Conservation (phyloP, 129 eudicot genomes). For the Helianthus tuberosus region DNA sequence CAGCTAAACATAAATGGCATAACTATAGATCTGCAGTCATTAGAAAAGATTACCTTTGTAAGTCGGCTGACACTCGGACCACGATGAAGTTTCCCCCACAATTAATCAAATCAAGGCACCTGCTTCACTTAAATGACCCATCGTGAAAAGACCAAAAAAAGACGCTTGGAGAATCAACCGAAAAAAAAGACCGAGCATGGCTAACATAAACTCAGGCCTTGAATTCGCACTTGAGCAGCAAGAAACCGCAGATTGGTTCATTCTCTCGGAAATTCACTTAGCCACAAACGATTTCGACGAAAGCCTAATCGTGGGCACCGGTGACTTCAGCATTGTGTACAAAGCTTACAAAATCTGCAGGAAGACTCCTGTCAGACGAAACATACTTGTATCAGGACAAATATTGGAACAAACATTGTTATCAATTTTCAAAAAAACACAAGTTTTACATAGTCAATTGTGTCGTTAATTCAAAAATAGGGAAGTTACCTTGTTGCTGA, state of each 20-base stretch:
- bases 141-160: too few species aligned
- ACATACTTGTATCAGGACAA: slow-evolving; percentile 25
- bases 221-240: slow-evolving; percentile 47
- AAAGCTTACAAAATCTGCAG: slow-evolving; percentile 78
- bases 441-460: background rate
- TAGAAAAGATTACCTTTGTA: too few species aligned
- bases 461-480: background rate
- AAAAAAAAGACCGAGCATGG: slow-evolving; percentile 61
- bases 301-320: too few species aligned
- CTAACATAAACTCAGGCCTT: slow-evolving; percentile 44
- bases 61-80: too few species aligned
- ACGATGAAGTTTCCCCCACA: too few species aligned
- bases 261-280: slow-evolving; percentile 34
- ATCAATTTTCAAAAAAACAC: background rate
- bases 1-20: too few species aligned
- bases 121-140: too few species aligned
- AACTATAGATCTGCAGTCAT: too few species aligned
- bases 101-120: too few species aligned
- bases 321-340: slow-evolving; percentile 32
- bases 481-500: slow-evolving; percentile 68
- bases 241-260: slow-evolving; percentile 35
- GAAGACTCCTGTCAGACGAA: slow-evolving; percentile 61
- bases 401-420: too few species aligned
- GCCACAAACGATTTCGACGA: slow-evolving; percentile 39
- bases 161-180: slow-evolving; percentile 46